These are phyloP conservation scores for Agroathelia rolfsii DNA, from an alignment of 1,284 basidiomycete species.

Conservation along the genomic window DNA sequence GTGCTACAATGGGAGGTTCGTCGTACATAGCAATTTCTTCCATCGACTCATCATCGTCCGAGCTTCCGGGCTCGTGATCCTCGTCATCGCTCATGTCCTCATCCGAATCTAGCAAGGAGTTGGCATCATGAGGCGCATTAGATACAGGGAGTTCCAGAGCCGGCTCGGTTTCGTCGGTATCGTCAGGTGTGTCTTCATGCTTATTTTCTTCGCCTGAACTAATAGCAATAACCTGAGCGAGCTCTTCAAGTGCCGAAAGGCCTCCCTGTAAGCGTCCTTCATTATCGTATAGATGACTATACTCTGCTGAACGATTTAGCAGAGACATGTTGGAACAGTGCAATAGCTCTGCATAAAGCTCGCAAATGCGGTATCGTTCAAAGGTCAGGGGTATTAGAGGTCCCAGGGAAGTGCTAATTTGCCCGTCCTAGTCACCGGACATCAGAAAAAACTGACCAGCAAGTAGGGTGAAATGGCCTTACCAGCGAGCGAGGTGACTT, in stretches of 20 bases:
- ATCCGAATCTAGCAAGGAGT: constrained; percentile 56
- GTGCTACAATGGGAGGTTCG: no score
- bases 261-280: constrained; percentile 79
- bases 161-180: constrained; percentile 52
- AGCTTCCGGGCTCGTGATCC: constrained; percentile 58
- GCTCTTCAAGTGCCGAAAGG: constrained; percentile 67
- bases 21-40: constrained; percentile 70
- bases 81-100: constrained; percentile 63
- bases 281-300: constrained; percentile 65
- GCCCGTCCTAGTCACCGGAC: constrained; percentile 37
- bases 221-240: constrained; percentile 70
- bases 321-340: constrained; percentile 99
- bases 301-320: constrained; percentile 72
- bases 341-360: constrained; percentile 92
- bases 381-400: constrained; percentile 78
- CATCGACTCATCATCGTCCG: constrained; percentile 66
- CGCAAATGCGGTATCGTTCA: constrained; percentile 95
- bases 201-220: constrained; percentile 44
- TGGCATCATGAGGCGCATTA: constrained; percentile 42
- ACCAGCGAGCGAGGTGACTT: constrained; percentile 69
- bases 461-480: constrained; percentile 19
- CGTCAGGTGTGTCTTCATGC: constrained; percentile 45
- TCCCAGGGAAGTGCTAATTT: constrained; percentile 64
- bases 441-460: constrained; percentile 2
- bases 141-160: constrained; percentile 69